A percentile compares a stretch with the other conserved stretches of the same genome.
phyloP scores from a whole-genome alignment of 2,329 filamentous ascomycete genomes.

The Elsinoe necatrix region DNA sequence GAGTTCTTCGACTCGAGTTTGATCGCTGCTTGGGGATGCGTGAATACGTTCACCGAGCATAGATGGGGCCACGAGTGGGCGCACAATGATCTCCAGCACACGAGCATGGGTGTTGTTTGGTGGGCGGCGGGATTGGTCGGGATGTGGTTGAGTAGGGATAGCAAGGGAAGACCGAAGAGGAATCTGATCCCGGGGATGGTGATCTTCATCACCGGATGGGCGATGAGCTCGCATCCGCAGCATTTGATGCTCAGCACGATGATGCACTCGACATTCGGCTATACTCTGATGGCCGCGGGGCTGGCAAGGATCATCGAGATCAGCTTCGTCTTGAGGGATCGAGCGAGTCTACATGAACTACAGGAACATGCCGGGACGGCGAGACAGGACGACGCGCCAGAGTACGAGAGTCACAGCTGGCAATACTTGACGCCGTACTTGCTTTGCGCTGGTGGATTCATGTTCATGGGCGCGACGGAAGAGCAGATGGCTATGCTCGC shows the following conservation, averaged over 20 bases:
- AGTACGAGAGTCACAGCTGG: slow-evolving; percentile 44
- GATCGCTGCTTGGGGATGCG: slow-evolving; percentile 89
- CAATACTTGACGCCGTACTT: slow-evolving; percentile 41
- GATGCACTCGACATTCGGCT: slow-evolving; percentile 84
- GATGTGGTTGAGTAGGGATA: slow-evolving; percentile 80
- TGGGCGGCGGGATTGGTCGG: slow-evolving; percentile 89
- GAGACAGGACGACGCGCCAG: slow-evolving; percentile 23
- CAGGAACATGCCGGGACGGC: slow-evolving; percentile 15
- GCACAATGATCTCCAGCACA: slow-evolving; percentile 92
- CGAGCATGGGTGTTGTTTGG: slow-evolving; percentile 99
- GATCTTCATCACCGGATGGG: slow-evolving; percentile 86
- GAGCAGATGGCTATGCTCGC: slow-evolving; percentile 82
- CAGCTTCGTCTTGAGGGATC: slow-evolving; percentile 74
- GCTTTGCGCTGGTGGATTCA: slow-evolving; percentile 82
- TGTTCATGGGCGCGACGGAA: slow-evolving; percentile 96
- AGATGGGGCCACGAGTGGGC: slow-evolving; percentile 86
- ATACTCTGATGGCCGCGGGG: slow-evolving; percentile 87
- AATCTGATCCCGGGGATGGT: slow-evolving; percentile 92
- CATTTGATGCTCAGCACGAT: slow-evolving; percentile 73
- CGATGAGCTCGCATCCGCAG: slow-evolving; percentile 88
- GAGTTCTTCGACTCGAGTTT: slow-evolving; percentile 93
- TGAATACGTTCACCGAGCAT: slow-evolving; percentile 98
- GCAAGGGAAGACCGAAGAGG: slow-evolving; percentile 75
- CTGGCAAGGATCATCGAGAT: slow-evolving; percentile 82
- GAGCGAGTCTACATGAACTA: slow-evolving; percentile 33